These are phyloP conservation scores for Solanum hybrid DNA, from an alignment of 305 asterid genomes.

Conservation along the genomic window DNA sequence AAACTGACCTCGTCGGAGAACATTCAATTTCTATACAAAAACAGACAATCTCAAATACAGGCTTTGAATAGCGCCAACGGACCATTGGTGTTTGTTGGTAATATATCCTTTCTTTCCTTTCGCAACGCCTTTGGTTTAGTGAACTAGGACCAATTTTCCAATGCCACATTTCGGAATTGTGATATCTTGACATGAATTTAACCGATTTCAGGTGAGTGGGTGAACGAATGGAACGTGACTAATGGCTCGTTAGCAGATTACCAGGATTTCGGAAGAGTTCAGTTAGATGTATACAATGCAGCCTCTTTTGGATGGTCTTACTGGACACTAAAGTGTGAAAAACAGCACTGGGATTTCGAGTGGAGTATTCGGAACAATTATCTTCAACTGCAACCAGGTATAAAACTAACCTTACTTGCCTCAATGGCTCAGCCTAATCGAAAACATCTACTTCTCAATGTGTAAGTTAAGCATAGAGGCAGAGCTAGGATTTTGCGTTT, in stretches of 20 bases:
- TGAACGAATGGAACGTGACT: conserved; percentile 52
- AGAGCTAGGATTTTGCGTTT: not conserved
- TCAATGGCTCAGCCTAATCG: not conserved
- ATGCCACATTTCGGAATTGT: not conserved
- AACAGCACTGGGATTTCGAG: conserved; percentile 74
- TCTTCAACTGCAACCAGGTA: conserved; percentile 55
- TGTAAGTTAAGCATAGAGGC: not conserved
- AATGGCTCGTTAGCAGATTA: conserved; percentile 42
- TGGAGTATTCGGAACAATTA: conserved; percentile 59
- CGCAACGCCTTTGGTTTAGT: not conserved
- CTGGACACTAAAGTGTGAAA: conserved; percentile 60
- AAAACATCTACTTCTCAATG: not conserved
- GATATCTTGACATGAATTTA: not conserved
- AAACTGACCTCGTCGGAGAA: conserved; percentile 47
- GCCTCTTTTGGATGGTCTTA: conserved; percentile 83
- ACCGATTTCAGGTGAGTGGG: conserved; percentile 66
- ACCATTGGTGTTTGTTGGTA: conserved; percentile 64
- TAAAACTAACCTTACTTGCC: not conserved
- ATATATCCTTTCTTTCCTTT: not conserved
- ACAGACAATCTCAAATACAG: conserved; percentile 50
- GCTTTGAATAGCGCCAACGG: conserved; percentile 60
- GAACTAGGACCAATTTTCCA: not conserved
- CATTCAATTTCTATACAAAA: conserved; percentile 42
- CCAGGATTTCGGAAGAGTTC: conserved; percentile 63
- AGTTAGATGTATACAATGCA: conserved; percentile 50